Evolutionary conservation across 345 rosid genomes (phyloP).

Genomic region (Eucalyptus regnans): DNA sequence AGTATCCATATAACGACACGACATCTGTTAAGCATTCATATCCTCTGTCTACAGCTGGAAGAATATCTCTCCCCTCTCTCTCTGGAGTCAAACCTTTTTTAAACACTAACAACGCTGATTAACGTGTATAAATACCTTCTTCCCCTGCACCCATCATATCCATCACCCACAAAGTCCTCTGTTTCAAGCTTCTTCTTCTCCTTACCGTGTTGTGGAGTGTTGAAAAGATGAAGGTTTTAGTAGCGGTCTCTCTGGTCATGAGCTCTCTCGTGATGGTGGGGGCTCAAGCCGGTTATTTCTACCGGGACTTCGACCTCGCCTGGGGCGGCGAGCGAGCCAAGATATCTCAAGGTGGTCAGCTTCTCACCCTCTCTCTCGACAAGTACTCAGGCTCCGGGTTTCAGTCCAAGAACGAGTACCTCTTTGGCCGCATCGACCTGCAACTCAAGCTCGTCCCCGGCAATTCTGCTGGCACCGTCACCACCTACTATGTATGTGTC

Average conservation of each 20-base stretch:
- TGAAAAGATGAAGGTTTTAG: background rate
- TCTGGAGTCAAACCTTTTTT: background rate
- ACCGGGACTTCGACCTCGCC: background rate
- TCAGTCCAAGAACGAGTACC: slow-evolving; percentile 37
- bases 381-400: slow-evolving; percentile 41
- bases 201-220: background rate
- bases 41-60: background rate
- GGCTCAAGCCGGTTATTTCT: background rate
- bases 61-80: background rate
- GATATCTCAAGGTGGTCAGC: slow-evolving; percentile 26
- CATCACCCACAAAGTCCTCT: background rate
- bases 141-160: background rate
- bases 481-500: slow-evolving; percentile 36
- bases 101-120: background rate
- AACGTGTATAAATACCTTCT: background rate
- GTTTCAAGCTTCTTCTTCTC: background rate
- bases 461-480: slow-evolving; percentile 54
- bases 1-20: background rate
- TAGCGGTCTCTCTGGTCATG: background rate
- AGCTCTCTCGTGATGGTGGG: background rate
- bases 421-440: slow-evolving; percentile 38
- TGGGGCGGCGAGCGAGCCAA: slow-evolving; percentile 25
- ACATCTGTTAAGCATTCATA: background rate
- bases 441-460: slow-evolving; percentile 44
- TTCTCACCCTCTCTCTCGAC: slow-evolving; percentile 21